A percentile compares a stretch with the other conserved stretches of the same genome.
phyloP scores from a whole-genome alignment of 345 rosid genomes.

The Syzygium jambos region DNA sequence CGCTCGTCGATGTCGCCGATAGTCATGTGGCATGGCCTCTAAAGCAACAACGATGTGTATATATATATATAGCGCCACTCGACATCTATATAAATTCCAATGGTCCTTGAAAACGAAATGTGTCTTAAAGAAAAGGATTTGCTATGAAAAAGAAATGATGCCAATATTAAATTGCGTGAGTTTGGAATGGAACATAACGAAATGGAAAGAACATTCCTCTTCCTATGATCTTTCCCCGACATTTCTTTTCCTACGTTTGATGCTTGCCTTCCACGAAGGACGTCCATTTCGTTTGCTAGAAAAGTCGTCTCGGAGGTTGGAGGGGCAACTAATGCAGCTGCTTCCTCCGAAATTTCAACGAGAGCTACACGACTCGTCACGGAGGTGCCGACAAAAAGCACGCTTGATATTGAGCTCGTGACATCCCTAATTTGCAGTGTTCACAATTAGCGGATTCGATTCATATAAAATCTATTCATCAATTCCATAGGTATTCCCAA shows the following conservation, averaged over 20 bases:
- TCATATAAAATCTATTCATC: no score
- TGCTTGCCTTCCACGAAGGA: not conserved
- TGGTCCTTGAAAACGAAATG: not conserved
- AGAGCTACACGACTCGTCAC: not conserved
- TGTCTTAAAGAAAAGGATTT: not conserved
- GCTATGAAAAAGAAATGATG: not conserved
- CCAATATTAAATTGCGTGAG: not conserved
- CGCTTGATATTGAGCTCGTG: no score
- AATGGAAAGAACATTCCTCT: not conserved
- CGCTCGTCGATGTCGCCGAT: not conserved
- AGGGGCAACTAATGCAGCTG: not conserved
- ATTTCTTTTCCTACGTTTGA: not conserved
- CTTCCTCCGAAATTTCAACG: not conserved
- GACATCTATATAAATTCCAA: not conserved
- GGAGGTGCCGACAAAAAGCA: not conserved
- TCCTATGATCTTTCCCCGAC: not conserved
- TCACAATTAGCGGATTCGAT: no score
- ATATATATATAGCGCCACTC: not conserved
- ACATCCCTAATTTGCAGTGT: not conserved
- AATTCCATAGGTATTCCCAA: no score
- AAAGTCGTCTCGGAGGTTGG: not conserved
- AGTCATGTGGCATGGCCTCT: not conserved
- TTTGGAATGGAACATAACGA: not conserved
- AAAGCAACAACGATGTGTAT: not conserved
- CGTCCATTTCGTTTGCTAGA: not conserved